These are phyloP conservation scores for Scutellaria barbata DNA, from an alignment of 257 asterid genomes.

Conservation along the genomic window DNA sequence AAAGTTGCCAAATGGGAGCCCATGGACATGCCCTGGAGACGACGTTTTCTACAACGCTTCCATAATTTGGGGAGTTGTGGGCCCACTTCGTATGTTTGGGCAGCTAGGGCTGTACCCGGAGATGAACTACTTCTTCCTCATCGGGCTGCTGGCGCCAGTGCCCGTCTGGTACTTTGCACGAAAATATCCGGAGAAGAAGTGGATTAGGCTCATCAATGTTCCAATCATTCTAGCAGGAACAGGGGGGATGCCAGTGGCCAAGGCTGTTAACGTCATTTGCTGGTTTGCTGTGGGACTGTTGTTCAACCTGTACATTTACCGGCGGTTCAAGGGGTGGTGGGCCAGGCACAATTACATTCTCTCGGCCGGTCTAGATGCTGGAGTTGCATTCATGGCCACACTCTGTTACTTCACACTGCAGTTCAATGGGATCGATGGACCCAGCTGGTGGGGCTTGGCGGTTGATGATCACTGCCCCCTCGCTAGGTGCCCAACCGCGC, in stretches of 20 bases:
- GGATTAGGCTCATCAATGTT: conserved; percentile 56
- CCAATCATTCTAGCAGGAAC: conserved; percentile 67
- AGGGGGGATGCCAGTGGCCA: conserved; percentile 56
- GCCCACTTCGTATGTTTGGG: conserved; percentile 77
- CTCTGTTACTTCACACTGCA: conserved; percentile 62
- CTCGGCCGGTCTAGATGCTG: conserved; percentile 72
- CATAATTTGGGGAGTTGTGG: conserved; percentile 77
- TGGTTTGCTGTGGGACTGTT: conserved; percentile 67
- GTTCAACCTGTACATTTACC: conserved; percentile 58
- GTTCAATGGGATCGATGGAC: conserved; percentile 45
- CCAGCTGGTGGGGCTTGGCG: conserved; percentile 74
- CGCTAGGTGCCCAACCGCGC: conserved; percentile 69
- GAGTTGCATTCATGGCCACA: conserved; percentile 79
- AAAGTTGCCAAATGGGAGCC: conserved; percentile 64
- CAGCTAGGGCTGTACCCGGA: conserved; percentile 63
- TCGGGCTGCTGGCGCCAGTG: conserved; percentile 60
- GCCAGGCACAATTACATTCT: conserved; percentile 72
- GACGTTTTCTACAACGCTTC: conserved; percentile 84
- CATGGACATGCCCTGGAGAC: conserved; percentile 85
- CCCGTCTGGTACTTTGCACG: conserved; percentile 62
- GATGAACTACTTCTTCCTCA: conserved; percentile 70
- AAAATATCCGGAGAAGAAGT: conserved; percentile 60
- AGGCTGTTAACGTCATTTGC: conserved; percentile 53
- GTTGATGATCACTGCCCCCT: conserved; percentile 68
- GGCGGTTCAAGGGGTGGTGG: conserved; percentile 74